These are phyloP conservation scores for Cyberlindnera suaveolens DNA, from an alignment of 805 yeast genomes.

Conservation along the genomic window DNA sequence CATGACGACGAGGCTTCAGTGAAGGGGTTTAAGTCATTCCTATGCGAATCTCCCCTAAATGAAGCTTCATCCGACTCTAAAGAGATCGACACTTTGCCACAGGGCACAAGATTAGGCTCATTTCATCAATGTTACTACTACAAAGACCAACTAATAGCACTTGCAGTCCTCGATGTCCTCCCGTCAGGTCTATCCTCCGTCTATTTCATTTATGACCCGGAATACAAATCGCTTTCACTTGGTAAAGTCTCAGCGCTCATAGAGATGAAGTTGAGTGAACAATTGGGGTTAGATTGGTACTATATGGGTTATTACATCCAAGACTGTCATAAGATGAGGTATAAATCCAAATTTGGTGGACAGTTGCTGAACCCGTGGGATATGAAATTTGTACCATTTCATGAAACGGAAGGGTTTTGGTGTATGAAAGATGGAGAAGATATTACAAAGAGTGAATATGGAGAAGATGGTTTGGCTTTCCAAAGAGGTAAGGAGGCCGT, in stretches of 20 bases:
- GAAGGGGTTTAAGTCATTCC: slow-evolving; percentile 52
- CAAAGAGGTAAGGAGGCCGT: not conserved
- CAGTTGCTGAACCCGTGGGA: slow-evolving; percentile 55
- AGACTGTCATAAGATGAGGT: slow-evolving; percentile 77
- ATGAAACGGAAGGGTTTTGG: not conserved
- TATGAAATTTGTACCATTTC: slow-evolving; percentile 28
- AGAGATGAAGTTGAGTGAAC: slow-evolving; percentile 52
- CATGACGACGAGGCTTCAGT: slow-evolving; percentile 55
- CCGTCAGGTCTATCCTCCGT: slow-evolving; percentile 78
- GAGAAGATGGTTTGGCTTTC: slow-evolving; percentile 1
- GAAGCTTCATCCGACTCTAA: not conserved
- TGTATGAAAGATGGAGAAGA: slow-evolving; percentile 1
- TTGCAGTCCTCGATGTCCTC: slow-evolving; percentile 71
- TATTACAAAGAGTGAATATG: slow-evolving; percentile 1
- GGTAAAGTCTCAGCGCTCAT: slow-evolving; percentile 75
- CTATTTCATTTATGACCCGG: slow-evolving; percentile 87
- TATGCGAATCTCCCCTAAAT: slow-evolving; percentile 63
- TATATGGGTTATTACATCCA: slow-evolving; percentile 78
- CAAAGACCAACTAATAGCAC: slow-evolving; percentile 57
- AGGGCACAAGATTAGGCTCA: slow-evolving; percentile 41
- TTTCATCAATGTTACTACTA: slow-evolving; percentile 74
- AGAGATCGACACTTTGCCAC: not conserved
- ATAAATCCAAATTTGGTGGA: slow-evolving; percentile 76
- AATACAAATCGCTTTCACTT: slow-evolving; percentile 56
- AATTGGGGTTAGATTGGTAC: slow-evolving; percentile 44